Evolutionary conservation across 2,329 filamentous ascomycete species (phyloP).

Genomic region (Botrytis aclada): DNA sequence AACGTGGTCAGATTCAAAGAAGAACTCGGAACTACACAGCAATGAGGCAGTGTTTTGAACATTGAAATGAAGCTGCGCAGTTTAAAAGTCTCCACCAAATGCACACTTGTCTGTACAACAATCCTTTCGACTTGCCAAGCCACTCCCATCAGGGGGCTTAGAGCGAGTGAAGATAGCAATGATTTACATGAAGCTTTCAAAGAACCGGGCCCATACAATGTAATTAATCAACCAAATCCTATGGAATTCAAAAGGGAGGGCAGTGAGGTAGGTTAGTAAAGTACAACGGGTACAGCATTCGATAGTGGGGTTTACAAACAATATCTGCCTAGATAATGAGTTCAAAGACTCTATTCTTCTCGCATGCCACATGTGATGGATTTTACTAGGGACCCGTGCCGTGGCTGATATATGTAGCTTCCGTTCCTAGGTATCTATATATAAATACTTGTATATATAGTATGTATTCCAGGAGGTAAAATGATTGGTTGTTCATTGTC

Average conservation of each 20-base stretch:
- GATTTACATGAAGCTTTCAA: neutral
- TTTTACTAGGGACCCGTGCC: neutral
- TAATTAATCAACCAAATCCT: neutral
- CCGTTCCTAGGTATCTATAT: too few species aligned
- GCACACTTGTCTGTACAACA: neutral
- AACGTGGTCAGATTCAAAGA: neutral
- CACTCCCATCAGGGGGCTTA: neutral
- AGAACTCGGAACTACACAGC: neutral
- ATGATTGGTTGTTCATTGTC: neutral
- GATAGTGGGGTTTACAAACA: neutral
- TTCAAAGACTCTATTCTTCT: too few species aligned
- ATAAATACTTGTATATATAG: too few species aligned
- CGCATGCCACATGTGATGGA: too few species aligned
- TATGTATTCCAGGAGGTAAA: neutral
- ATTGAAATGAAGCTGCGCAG: neutral
- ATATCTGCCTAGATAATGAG: neutral
- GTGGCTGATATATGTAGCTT: neutral
- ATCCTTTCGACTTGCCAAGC: neutral
- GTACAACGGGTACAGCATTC: neutral
- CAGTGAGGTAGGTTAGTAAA: neutral
- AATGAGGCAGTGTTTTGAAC: neutral
- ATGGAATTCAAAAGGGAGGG: neutral
- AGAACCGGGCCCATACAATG: neutral
- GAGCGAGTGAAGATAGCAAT: neutral
- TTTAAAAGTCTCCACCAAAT: neutral